phyloP scores from a whole-genome alignment of 345 rosid species.

The Salix exigua region DNA sequence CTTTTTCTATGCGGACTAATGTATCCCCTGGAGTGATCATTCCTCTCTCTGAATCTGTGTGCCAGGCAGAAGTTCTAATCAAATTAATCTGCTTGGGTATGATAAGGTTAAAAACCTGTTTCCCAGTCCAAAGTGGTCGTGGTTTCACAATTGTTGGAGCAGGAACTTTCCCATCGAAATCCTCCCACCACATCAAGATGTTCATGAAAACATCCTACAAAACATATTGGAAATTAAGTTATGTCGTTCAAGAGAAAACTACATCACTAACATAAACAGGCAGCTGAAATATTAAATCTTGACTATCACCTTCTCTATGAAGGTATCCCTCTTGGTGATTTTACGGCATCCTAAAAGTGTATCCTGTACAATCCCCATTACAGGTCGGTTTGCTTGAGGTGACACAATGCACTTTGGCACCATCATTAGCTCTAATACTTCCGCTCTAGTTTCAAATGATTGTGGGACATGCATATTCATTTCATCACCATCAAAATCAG shows the following conservation, averaged over 20 bases:
- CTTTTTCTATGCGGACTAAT: conserved; percentile 85
- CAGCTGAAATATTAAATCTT: background rate
- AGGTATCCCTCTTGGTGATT: conserved; percentile 95
- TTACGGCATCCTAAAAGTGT: conserved; percentile 95
- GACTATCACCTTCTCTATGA: conserved; percentile 80
- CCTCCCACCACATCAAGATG: conserved; percentile 99
- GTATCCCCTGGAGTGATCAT: conserved; percentile 89
- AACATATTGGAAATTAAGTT: background rate
- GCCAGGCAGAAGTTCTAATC: conserved; percentile 87
- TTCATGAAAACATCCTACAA: conserved; percentile 96
- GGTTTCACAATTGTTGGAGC: conserved; percentile 93
- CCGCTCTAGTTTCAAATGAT: conserved; percentile 94
- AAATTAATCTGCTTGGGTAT: conserved; percentile 98
- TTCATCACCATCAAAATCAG: conserved; percentile 99
- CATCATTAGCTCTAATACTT: conserved; percentile 97
- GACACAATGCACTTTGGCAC: conserved; percentile 98
- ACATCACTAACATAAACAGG: background rate
- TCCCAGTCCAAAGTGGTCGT: conserved; percentile 98
- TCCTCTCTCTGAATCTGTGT: conserved; percentile 71
- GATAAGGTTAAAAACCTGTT: conserved; percentile 94
- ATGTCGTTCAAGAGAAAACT: background rate
- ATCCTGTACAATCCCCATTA: conserved; percentile 99
- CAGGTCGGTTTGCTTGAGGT: conserved; percentile 96
- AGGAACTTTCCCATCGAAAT: conserved; percentile 96
- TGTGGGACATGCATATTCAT: conserved; percentile 99